A percentile compares a stretch with the other conserved stretches of the same genome.
These are phyloP conservation scores for Piper betle DNA, from an alignment of 164 flowering plant species.

Conservation along the genomic window DNA sequence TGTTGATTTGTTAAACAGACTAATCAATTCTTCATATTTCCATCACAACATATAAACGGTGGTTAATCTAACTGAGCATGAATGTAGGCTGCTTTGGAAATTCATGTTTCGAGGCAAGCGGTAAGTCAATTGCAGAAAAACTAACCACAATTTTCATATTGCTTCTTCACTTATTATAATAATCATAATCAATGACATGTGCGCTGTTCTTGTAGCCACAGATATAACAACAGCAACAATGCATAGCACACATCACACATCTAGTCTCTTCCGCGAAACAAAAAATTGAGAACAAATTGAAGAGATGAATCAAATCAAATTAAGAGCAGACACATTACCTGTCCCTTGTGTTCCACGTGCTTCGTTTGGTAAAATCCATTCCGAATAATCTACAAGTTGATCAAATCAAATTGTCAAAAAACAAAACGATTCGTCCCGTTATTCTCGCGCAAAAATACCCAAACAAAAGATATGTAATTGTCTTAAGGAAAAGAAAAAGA, in stretches of 20 bases:
- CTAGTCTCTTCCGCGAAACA: too few species aligned
- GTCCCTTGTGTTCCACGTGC: slow-evolving; percentile 82
- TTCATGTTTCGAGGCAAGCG: too few species aligned
- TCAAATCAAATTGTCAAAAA: background rate
- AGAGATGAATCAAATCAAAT: background rate
- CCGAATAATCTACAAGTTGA: slow-evolving; percentile 47
- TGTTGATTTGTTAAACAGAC: background rate
- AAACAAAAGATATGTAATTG: background rate
- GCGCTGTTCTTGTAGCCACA: too few species aligned
- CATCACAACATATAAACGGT: background rate
- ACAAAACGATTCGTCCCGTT: background rate
- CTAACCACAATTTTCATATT: too few species aligned
- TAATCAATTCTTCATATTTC: background rate
- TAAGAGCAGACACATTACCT: slow-evolving; percentile 19
- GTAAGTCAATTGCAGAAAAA: too few species aligned
- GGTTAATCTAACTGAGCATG: background rate
- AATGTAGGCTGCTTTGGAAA: background rate
- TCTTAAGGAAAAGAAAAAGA: background rate
- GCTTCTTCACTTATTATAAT: too few species aligned
- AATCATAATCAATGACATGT: too few species aligned
- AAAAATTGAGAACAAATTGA: too few species aligned
- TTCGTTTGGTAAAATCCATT: slow-evolving; percentile 61
- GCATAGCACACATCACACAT: too few species aligned
- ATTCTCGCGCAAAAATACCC: too few species aligned
- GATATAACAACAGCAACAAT: too few species aligned